A percentile compares a stretch with the other conserved stretches of the same genome.
phyloP scores from a whole-genome alignment of 2,329 filamentous ascomycete genomes.

The Calonectria henricotiae region DNA sequence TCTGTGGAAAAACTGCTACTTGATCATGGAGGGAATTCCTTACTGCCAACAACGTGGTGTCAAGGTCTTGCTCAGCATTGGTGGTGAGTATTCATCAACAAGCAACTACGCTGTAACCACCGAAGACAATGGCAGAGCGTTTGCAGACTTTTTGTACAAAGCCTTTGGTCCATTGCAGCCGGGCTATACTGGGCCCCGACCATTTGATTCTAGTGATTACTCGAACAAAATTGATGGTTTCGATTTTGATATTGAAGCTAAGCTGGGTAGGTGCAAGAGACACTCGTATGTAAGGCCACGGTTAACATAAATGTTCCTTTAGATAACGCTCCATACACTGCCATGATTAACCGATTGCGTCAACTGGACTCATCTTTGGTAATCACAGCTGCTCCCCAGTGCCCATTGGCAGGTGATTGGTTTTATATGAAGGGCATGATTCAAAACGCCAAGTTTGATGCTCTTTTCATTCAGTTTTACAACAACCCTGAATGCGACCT shows the following conservation, averaged over 20 bases:
- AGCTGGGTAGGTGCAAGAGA: slow-evolving; percentile 51
- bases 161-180: slow-evolving; percentile 60
- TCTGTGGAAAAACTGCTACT: slow-evolving; percentile 57
- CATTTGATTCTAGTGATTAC: slow-evolving; percentile 57
- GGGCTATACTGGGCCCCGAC: slow-evolving; percentile 57
- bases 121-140: slow-evolving; percentile 55
- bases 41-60: slow-evolving; percentile 62
- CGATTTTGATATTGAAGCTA: slow-evolving; percentile 62
- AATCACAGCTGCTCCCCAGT: slow-evolving; percentile 66
- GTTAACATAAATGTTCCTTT: slow-evolving; percentile 19
- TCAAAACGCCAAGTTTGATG: slow-evolving; percentile 60
- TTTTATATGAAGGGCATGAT: slow-evolving; percentile 60
- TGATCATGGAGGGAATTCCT: slow-evolving; percentile 60
- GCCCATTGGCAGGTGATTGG: slow-evolving; percentile 53
- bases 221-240: slow-evolving; percentile 58
- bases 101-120: slow-evolving; percentile 58
- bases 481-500: slow-evolving; percentile 63
- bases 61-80: slow-evolving; percentile 64
- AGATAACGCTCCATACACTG: slow-evolving; percentile 59
- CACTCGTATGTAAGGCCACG: not conserved
- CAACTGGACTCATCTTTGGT: slow-evolving; percentile 53
- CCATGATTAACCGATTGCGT: slow-evolving; percentile 59
- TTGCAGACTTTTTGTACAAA: slow-evolving; percentile 60
- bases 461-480: slow-evolving; percentile 67
- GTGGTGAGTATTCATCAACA: slow-evolving; percentile 53